Conservation (phyloP, 805 yeast genomes). For the Candida michaelii region DNA sequence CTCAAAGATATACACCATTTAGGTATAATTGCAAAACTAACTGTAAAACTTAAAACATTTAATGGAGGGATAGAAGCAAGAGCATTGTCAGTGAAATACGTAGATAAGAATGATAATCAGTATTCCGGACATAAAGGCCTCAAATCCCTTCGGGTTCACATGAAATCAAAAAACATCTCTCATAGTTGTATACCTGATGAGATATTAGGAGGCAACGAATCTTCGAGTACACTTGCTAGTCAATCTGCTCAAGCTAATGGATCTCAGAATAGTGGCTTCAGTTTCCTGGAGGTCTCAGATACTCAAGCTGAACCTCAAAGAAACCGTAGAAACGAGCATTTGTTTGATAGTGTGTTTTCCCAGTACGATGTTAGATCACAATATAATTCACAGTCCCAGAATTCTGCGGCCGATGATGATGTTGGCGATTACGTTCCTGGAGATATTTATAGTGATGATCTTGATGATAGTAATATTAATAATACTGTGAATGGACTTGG, state of each 20-base stretch:
- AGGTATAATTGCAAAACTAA: slow-evolving; percentile 2
- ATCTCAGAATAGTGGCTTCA: neutral
- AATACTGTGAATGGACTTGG: neutral
- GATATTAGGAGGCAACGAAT: neutral
- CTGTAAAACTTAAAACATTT: neutral
- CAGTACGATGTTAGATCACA: neutral
- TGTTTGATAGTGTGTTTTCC: slow-evolving; percentile 3
- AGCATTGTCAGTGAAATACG: neutral
- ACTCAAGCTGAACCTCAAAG: neutral
- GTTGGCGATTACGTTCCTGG: slow-evolving; percentile 2
- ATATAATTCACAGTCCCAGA: neutral
- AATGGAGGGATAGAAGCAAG: slow-evolving; percentile 2
- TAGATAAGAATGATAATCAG: neutral
- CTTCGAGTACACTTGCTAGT: neutral
- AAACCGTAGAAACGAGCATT: neutral
- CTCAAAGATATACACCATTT: neutral
- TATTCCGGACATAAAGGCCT: neutral
- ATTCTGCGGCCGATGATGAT: neutral
- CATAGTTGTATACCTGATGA: neutral
- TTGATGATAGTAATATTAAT: neutral
- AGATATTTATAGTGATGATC: slow-evolving; percentile 1
- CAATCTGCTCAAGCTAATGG: neutral
- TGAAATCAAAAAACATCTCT: neutral
- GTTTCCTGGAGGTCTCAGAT: neutral
- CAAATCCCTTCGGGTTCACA: neutral